Conservation (phyloP, 306 rosid species). For the Senna siamea region DNA sequence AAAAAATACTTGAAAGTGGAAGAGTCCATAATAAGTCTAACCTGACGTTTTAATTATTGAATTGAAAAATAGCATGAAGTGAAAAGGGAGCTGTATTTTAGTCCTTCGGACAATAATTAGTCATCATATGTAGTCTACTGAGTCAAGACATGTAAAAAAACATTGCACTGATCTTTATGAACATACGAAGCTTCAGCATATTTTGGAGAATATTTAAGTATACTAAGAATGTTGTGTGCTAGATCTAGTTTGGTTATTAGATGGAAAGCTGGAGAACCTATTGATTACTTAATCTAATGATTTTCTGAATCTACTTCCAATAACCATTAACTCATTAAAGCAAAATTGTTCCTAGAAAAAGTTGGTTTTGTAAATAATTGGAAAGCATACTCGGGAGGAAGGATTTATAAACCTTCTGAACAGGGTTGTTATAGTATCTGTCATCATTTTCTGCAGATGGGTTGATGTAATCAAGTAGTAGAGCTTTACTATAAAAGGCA, state of each 20-base stretch:
- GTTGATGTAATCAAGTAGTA: background rate
- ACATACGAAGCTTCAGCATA: constrained; percentile 15
- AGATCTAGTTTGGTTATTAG: too few relatives aligned
- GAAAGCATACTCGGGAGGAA: background rate
- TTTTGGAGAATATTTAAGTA: constrained; percentile 5
- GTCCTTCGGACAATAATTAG: constrained; percentile 22
- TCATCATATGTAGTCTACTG: constrained; percentile 3
- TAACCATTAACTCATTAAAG: too few relatives aligned
- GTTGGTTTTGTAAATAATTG: too few relatives aligned
- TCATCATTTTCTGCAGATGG: constrained; percentile 13
- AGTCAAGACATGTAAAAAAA: constrained; percentile 13
- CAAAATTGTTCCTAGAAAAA: too few relatives aligned
- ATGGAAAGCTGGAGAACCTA: too few relatives aligned
- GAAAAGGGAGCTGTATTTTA: constrained; percentile 4
- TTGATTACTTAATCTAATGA: too few relatives aligned
- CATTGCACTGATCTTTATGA: constrained; percentile 14
- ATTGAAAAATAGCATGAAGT: constrained; percentile 5
- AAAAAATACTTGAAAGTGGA: background rate
- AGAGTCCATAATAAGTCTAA: constrained; percentile 22
- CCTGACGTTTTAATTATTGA: constrained; percentile 22
- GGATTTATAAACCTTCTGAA: constrained; percentile 2
- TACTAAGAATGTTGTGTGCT: too few relatives aligned
- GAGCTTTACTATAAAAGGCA: background rate
- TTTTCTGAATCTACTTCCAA: too few relatives aligned
- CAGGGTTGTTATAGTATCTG: too few relatives aligned